These are phyloP conservation scores for Emmonsia crescens DNA, from an alignment of 2,329 filamentous ascomycete genomes.

Conservation along the genomic window DNA sequence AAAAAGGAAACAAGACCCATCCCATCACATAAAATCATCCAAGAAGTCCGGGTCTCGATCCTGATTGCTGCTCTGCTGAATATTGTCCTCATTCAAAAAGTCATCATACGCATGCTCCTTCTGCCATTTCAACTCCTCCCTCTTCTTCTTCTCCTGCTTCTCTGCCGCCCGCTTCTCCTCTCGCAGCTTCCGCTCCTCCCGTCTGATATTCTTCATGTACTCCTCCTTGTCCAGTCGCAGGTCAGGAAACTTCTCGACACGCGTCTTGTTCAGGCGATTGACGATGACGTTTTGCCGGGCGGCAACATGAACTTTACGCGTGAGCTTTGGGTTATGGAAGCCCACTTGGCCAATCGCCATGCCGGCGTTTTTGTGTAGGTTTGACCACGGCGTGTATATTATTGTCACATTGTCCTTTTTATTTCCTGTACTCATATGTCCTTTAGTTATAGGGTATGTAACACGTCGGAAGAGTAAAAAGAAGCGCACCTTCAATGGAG, in stretches of 20 bases:
- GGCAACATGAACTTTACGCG: conserved; percentile 69
- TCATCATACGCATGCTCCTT: conserved; percentile 98
- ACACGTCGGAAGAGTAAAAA: background rate
- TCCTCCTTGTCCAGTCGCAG: conserved; percentile 73
- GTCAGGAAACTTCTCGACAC: conserved; percentile 77
- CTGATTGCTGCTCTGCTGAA: conserved; percentile 72
- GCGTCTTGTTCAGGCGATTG: conserved; percentile 97
- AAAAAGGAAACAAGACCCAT: background rate
- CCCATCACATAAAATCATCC: conserved; percentile 79
- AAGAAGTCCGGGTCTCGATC: conserved; percentile 61
- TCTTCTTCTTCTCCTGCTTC: conserved; percentile 51
- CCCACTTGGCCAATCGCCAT: conserved; percentile 94
- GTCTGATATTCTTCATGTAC: conserved; percentile 58
- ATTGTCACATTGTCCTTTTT: conserved; percentile 97
- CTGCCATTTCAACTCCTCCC: conserved; percentile 82
- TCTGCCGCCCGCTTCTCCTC: conserved; percentile 32
- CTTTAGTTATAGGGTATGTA: background rate
- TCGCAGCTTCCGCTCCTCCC: conserved; percentile 45
- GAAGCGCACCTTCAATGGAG: conserved; percentile 71
- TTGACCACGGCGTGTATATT: conserved; percentile 97
- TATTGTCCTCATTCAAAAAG: conserved; percentile 70
- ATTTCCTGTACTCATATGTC: conserved; percentile 52
- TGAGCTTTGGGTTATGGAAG: conserved; percentile 77
- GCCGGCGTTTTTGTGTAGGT: conserved; percentile 86
- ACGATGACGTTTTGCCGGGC: conserved; percentile 80